Evolutionary conservation across 768 basidiomycete genomes (phyloP), one percentile per base, ranked within the genome.

Genomic region (Krasilnikovozyma curviuscula): DNA sequence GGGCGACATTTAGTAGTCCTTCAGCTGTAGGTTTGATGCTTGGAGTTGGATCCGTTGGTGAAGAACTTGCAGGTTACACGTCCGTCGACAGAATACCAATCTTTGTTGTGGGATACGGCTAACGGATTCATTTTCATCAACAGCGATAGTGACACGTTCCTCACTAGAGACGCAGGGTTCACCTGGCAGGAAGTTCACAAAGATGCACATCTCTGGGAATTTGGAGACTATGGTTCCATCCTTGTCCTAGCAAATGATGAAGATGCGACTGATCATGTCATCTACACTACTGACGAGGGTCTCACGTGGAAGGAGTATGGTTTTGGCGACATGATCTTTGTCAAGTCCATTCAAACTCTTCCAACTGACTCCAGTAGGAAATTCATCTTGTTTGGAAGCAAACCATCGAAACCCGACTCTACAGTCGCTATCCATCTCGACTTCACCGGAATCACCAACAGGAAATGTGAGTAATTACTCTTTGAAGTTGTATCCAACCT

Each of bases 161-260:
- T 97, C 34, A 85, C 83, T 48, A 83, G 93, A 4, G 85, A 98
- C 57, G 93, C 77, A 2, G 93, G 93, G 8, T 93, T 93, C 66
- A 86, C 83, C 0, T 98, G 93, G 93, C 77, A 93, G 61, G 93
- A 98, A 66, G 80, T 98, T 0, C 88, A 88, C 69, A 98, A 98
- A 62, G 89, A 91, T 55, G 91, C 93, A 0, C 82, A 97, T 60
- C 71, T 95, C 32, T 98, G 85, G 86, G 88, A 89, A 62, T 97
- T 91, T 57, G 91, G 91, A 25, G 93, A 97, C 66, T 91, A 84
- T 0, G 93, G 93, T 5, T 88, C 89, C 1, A 71, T 98, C 49
- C 71, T 97, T 30, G 69, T 98, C 56, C 79, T 98, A 68, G 85
- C 77, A 37, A 95, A 97, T 63, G 93, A 98, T 63, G 91, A 97